Conservation (phyloP, 805 yeast species). For the Blastobotrys chiropterorum region DNA sequence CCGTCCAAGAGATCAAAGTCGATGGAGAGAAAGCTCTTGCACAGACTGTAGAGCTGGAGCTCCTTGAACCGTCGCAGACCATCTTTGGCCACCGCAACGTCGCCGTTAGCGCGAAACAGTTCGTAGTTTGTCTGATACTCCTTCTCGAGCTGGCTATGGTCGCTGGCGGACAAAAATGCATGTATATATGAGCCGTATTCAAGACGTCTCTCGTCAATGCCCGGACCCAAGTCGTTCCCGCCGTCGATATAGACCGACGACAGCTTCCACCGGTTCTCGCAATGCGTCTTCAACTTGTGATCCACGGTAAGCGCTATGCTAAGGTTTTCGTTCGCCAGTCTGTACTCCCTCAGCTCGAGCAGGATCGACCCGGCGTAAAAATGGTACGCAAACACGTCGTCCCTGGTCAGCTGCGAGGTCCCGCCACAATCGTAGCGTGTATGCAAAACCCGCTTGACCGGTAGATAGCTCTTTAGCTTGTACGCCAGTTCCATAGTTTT, state of each 20-base stretch:
- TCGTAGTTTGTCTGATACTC: too few species aligned
- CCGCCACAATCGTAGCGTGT: not conserved
- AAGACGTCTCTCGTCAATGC: too few species aligned
- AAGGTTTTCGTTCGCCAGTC: slow-evolving; percentile 5
- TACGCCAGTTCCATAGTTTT: slow-evolving; percentile 2
- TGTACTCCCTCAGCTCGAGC: slow-evolving; percentile 3
- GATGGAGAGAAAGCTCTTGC: too few species aligned
- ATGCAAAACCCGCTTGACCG: not conserved
- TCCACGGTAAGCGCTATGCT: not conserved
- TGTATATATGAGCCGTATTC: too few species aligned
- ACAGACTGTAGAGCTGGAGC: too few species aligned
- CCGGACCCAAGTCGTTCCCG: too few species aligned
- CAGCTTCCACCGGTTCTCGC: not conserved
- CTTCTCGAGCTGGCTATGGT: too few species aligned
- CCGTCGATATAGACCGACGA: not conserved
- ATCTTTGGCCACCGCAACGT: too few species aligned
- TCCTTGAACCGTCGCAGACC: too few species aligned
- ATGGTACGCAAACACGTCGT: slow-evolving; percentile 5
- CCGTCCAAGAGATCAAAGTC: too few species aligned
- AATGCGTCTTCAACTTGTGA: not conserved
- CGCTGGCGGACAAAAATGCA: too few species aligned
- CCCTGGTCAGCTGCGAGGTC: not conserved
- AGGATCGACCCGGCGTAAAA: slow-evolving; percentile 7
- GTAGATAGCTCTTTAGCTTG: not conserved
- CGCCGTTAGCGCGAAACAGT: too few species aligned